Evolutionary conservation across 2,329 filamentous ascomycete genomes (phyloP), one percentile per base, ranked within the genome.

Genomic region (Fusarium pseudocircinatum): DNA sequence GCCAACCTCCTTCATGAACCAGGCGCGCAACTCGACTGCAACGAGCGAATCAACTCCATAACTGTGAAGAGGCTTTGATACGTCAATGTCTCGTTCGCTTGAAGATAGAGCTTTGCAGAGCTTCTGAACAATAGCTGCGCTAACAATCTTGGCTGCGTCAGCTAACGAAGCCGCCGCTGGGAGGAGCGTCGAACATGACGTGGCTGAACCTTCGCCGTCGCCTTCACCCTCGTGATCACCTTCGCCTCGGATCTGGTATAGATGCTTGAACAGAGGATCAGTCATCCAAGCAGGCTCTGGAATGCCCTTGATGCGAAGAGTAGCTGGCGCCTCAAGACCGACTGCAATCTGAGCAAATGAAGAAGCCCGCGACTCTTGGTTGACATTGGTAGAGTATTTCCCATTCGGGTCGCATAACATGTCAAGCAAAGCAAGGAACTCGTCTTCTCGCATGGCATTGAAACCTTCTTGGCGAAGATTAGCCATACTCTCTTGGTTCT

Each of bases 1-100:
- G 16, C 32, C 40, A 49, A 79, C 60, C 77, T 86, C 85, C 63
- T 85, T 83, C 20, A 84, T 84, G 59, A 87, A 85, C 80, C 84
- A 87, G 78, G 87, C 87, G 26, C 86, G 84, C 60, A 87, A 81
- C 78, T 87, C 85, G 53, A 87, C 85, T 1, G 85, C 85, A 22
- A 86, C 83, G 9, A 87, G 82, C 7, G 85, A 87, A 77, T 87
- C 85, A 14, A 87, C 80, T 0, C 80, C 79, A 58, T 77, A 78
- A 6, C 74, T 72, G 13, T 73, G 72, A 14, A 81, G 75, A 7
- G 75, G 71, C 18, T 72, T 76, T 12, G 63, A 69, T 20, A 56
- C 67, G 37, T 72, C 73, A 58, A 78, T 73, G 28, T 75, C 73
- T 22, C 77, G 68, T 4, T 64, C 58, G 10, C 73, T 73, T 30